Base-by-base conservation (phyloP, 305 asterid species). In the Withania somnifera region DNA sequence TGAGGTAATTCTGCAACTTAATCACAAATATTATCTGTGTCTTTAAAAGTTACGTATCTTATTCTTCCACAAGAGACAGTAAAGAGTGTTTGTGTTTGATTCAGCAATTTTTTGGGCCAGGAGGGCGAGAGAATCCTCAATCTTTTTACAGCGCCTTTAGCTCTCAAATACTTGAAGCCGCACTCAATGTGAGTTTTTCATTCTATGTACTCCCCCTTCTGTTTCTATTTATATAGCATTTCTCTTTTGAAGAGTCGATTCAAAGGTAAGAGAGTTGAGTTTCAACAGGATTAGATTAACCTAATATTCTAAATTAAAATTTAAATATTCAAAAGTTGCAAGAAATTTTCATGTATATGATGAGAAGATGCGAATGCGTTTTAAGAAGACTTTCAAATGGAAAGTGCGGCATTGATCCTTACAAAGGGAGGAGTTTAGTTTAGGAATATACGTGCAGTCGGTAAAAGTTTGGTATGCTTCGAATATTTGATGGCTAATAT, bases 91-190 rank as follows among this genome's bases (percentile, higher is more conserved):
- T 13, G 40, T 28, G 13, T 61, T 5, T 47, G n/a, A 1, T 69
- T 82, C 82, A 92, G 97, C 19, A 82, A 9, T 95, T 89, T 76
- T 93, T 83, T 57, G 93, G 90, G 0, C 90, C 92, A 0, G 97
- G 97, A 45, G 93, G 91, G 10, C 87, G 40, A 71, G 40, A 87
- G 30, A 89, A 88, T 7, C 91, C 89, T 0, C 85, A 89, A 26
- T 91, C 97, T 0, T 91, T 83, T 84, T 90, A 60, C 87, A 84
- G 54, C 9, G 87, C 89, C 28, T 95, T 95, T 88, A 89, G 96
- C 86, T 61, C 82, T 6, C 93, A 89, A 22, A 84, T 93, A 52
- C 92, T 91, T 1, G 93, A 93, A 84, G 95, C 97, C 1, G 92
- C 92, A 2, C 88, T 92, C 81, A 92, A 92, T 19, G 98, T 93